Percentiles rank a stretch among this genome's conserved stretches.
Evolutionary conservation across 805 yeast genomes (phyloP).

Genomic region (Zygoascus bituminiphila): DNA sequence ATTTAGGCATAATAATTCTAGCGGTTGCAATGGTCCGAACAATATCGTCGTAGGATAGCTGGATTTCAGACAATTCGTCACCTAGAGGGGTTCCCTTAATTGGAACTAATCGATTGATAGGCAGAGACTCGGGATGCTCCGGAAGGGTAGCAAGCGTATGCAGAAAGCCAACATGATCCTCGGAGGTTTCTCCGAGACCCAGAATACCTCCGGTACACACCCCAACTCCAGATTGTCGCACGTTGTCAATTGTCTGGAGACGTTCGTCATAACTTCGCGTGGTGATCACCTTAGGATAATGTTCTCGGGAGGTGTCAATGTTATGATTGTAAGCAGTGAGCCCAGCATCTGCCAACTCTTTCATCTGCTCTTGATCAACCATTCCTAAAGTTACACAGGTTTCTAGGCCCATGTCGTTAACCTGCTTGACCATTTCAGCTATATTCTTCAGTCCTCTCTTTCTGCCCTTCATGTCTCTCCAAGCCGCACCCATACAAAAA

Average conservation of each 20-base stretch:
- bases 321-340: constrained; percentile 78
- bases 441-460: constrained; percentile 57
- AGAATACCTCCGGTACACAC: constrained; percentile 77
- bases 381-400: constrained; percentile 77
- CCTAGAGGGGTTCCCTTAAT: constrained; percentile 73
- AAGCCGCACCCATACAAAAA: constrained; percentile 81
- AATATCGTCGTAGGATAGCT: constrained; percentile 43
- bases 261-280: constrained; percentile 69
- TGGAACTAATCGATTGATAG: constrained; percentile 72
- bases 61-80: constrained; percentile 31
- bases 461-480: constrained; percentile 79
- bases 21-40: constrained; percentile 70
- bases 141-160: constrained; percentile 60
- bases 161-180: constrained; percentile 62
- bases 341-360: constrained; percentile 54
- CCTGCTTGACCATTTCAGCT: constrained; percentile 53
- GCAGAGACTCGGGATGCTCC: constrained; percentile 72
- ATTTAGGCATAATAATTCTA: constrained; percentile 60
- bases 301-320: constrained; percentile 71
- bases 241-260: constrained; percentile 54
- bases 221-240: constrained; percentile 52
- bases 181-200: constrained; percentile 67
- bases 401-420: constrained; percentile 62
- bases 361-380: constrained; percentile 59
- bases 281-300: constrained; percentile 62